Conservation (phyloP, 352 stramenopile genomes). For the Phytophthora multivora region DNA sequence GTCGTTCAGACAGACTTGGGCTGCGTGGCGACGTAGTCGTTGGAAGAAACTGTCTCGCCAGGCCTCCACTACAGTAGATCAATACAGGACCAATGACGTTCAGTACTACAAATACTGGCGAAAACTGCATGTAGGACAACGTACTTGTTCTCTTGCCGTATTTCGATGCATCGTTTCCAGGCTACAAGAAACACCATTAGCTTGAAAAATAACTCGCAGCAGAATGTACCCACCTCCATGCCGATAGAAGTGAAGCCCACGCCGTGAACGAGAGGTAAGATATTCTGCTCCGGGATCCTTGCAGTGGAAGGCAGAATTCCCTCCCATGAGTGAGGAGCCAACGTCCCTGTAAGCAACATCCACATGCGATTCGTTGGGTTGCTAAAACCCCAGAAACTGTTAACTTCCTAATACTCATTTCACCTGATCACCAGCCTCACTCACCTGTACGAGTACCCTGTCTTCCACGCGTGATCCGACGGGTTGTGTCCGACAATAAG, state of each 20-base stretch:
- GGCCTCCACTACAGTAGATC: constrained; percentile 45
- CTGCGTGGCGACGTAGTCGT: constrained; percentile 57
- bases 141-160: constrained; percentile 77
- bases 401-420: not conserved
- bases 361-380: constrained; percentile 92
- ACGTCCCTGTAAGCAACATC: constrained; percentile 77
- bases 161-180: constrained; percentile 83
- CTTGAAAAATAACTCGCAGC: not conserved
- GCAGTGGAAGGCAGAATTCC: constrained; percentile 64
- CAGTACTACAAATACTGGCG: not conserved
- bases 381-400: constrained; percentile 30
- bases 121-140: not conserved
- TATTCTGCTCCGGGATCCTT: constrained; percentile 76
- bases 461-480: constrained; percentile 89
- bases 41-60: constrained; percentile 70
- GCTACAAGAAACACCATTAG: constrained; percentile 39
- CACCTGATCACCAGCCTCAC: not conserved
- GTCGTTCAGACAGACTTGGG: constrained; percentile 55
- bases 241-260: constrained; percentile 87
- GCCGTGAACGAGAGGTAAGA: constrained; percentile 60
- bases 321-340: constrained; percentile 56
- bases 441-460: constrained; percentile 69
- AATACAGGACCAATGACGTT: not conserved
- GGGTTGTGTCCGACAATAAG: constrained; percentile 91
- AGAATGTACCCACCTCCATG: constrained; percentile 54